These are phyloP conservation scores for Phytophthora pseudosyringae DNA, from an alignment of 352 stramenopile genomes.

Conservation along the genomic window DNA sequence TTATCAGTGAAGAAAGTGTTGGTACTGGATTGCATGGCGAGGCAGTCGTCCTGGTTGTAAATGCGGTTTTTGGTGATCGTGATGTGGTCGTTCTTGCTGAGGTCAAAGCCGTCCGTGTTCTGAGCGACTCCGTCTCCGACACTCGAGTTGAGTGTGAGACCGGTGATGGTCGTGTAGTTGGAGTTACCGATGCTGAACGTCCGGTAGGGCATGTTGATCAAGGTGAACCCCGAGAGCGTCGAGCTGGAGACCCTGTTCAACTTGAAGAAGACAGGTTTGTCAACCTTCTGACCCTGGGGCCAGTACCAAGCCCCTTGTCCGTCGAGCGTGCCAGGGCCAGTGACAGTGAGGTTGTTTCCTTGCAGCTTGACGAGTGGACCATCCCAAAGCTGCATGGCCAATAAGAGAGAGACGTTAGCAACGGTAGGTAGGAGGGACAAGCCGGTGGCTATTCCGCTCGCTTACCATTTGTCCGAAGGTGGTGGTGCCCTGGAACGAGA, in stretches of 20 bases:
- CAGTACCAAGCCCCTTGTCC: conserved; percentile 45
- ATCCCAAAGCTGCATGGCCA: conserved; percentile 26
- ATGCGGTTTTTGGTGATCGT: too few species aligned
- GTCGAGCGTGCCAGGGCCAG: conserved; percentile 39
- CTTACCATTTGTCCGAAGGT: conserved; percentile 37
- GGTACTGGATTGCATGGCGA: too few species aligned
- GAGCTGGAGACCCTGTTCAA: neutral
- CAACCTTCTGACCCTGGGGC: conserved; percentile 8
- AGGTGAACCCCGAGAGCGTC: neutral
- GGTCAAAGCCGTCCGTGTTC: too few species aligned
- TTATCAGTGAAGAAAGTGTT: too few species aligned
- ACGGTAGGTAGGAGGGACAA: neutral
- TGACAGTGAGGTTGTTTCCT: conserved; percentile 37
- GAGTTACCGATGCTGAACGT: too few species aligned
- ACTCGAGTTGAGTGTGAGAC: too few species aligned
- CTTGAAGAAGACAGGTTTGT: neutral
- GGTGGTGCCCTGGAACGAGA: conserved; percentile 38
- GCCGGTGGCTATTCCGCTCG: too few species aligned
- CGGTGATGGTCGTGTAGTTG: too few species aligned
- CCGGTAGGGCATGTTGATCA: too few species aligned
- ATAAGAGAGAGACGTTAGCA: neutral
- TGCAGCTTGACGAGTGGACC: conserved; percentile 37
- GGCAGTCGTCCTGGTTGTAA: too few species aligned
- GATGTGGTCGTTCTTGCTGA: too few species aligned
- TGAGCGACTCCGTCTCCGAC: too few species aligned